Evolutionary conservation across 805 yeast species (phyloP), one percentile per base, ranked within the genome.

Genomic region (Suhomyces sp.): DNA sequence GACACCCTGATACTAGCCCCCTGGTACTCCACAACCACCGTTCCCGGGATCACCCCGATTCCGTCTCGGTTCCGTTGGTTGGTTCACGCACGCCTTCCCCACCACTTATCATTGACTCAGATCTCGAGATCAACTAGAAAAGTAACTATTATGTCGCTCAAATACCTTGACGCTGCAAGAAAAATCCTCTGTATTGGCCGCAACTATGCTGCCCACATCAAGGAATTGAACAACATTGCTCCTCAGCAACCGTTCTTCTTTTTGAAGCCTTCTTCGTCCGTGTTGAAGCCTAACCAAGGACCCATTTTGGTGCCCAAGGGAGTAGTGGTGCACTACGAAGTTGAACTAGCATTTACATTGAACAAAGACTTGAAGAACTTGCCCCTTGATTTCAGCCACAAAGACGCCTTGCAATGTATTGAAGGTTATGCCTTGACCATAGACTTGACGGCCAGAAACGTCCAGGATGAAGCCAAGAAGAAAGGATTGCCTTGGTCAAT

Each of bases 401-500:
- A 80, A 46, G 89, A 90, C 49, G 96, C 96, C 1, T 63, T 87
- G 48, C 88, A 88, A 49, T 77, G 90, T 12, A 88, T 94, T 59
- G 87, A 81, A 4, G 97, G 97, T 1, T 90, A 92, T 63, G 88
- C 96, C 1, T 76, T 94, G 56, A 92, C 97, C 0, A 81, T 94
- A 47, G 99, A 94, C 68, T 78, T 94, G 80, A 94, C 99, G 6
- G 98, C 97, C 0, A 82, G 99, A 68, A 90, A 92, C 64, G 96
- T 94, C 29, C 99, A 94, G 72, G 92, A 88, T 64, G 97, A 85
- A 63, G 97, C 97, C 36, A 94, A 94, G 72, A 81, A 80, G 72
- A 90, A 90, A 69, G 98, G 98, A 1, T 77, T 93, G 50, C 99
- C 99, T 4, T 94, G 99, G 99, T 73, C 93, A 4, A 90, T 91